These are phyloP conservation scores for Rhynchosporium graminicola DNA, from an alignment of 2,329 filamentous ascomycete genomes.

Conservation along the genomic window DNA sequence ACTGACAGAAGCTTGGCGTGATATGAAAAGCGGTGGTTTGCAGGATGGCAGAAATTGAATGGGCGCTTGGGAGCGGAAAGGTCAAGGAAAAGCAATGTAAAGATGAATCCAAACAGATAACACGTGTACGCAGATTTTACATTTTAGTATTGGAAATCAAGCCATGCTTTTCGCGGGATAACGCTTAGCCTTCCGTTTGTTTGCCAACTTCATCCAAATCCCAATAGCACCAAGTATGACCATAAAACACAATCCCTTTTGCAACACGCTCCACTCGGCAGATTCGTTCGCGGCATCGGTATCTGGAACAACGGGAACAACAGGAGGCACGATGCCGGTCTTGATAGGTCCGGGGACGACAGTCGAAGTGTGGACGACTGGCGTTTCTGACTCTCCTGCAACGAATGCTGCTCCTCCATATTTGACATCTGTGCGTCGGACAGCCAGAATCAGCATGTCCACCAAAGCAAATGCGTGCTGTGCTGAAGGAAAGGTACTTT, in stretches of 20 bases:
- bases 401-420: constrained; percentile 40
- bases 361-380: constrained; percentile 23
- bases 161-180: constrained; percentile 37
- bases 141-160: constrained; percentile 22
- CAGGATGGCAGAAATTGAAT: too few species aligned
- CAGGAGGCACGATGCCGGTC: constrained; percentile 26
- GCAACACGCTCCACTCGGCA: constrained; percentile 46
- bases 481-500: constrained; percentile 46
- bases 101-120: neutral
- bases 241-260: constrained; percentile 54
- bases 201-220: constrained; percentile 48
- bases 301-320: constrained; percentile 26
- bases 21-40: too few species aligned
- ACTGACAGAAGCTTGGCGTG: too few species aligned
- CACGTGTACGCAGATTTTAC: neutral
- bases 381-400: constrained; percentile 35
- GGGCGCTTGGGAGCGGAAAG: too few species aligned
- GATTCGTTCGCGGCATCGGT: constrained; percentile 28
- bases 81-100: neutral
- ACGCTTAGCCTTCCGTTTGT: constrained; percentile 37
- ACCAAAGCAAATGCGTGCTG: constrained; percentile 26
- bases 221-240: constrained; percentile 50
- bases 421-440: constrained; percentile 35
- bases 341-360: constrained; percentile 20
- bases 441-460: constrained; percentile 39